Conservation (phyloP, 2,329 filamentous ascomycete species). For the Neonectria hederae region DNA sequence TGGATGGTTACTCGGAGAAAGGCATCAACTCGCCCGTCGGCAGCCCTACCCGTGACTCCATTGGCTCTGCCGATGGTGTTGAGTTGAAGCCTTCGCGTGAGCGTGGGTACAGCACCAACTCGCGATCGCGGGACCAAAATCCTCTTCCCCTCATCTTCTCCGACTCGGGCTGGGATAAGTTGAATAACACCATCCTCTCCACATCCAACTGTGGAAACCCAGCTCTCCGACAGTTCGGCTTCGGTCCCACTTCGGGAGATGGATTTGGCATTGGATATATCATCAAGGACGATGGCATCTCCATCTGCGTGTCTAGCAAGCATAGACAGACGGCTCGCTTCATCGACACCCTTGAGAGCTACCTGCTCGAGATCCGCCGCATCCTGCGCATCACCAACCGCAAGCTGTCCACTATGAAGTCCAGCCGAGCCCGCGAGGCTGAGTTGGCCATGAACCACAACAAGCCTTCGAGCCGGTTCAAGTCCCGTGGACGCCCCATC, state of each 20-base stretch:
- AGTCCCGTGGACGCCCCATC: conserved; percentile 79
- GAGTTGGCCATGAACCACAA: conserved; percentile 50
- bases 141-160: conserved; percentile 82
- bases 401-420: conserved; percentile 53
- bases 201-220: conserved; percentile 99
- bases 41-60: conserved; percentile 64
- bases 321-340: conserved; percentile 93
- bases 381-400: conserved; percentile 75
- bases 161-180: conserved; percentile 90
- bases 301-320: conserved; percentile 91
- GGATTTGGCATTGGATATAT: conserved; percentile 99
- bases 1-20: conserved; percentile 59
- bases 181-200: conserved; percentile 93
- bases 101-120: conserved; percentile 65
- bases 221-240: conserved; percentile 92
- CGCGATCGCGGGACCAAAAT: conserved; percentile 57
- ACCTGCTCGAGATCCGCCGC: conserved; percentile 89
- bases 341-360: conserved; percentile 88
- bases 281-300: conserved; percentile 83
- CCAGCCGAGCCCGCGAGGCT: conserved; percentile 64
- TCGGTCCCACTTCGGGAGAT: conserved; percentile 91
- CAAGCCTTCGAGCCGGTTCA: conserved; percentile 61
- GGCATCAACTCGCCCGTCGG: conserved; percentile 57
- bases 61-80: conserved; percentile 47
- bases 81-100: conserved; percentile 51